Percentiles rank a stretch among this genome's conserved stretches.
Conservation (phyloP, 2,329 filamentous ascomycete genomes). For the Sphaerulina populicola region DNA sequence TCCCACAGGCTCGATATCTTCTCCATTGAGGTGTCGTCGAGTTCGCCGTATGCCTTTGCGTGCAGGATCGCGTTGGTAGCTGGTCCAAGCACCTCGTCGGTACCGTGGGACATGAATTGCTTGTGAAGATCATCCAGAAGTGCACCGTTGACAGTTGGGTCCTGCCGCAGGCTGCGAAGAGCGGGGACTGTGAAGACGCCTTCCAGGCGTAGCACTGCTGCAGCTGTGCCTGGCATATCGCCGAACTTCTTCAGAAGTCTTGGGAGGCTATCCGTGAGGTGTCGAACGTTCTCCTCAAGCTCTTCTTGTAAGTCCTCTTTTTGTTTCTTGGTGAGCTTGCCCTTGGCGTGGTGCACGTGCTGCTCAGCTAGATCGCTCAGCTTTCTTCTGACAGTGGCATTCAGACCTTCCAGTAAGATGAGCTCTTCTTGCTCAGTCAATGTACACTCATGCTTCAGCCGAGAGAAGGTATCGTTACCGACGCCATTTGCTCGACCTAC, state of each 20-base stretch:
- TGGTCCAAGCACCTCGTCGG: conserved; percentile 74
- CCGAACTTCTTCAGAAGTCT: conserved; percentile 87
- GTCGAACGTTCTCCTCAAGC: conserved; percentile 69
- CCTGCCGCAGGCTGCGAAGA: conserved; percentile 81
- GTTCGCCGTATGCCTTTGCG: conserved; percentile 76
- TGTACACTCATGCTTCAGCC: conserved; percentile 63
- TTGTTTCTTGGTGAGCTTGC: conserved; percentile 50
- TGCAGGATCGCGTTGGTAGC: conserved; percentile 75
- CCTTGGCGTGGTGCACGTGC: conserved; percentile 44
- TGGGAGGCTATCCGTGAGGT: conserved; percentile 71
- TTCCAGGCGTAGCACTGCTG: conserved; percentile 75
- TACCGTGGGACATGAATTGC: conserved; percentile 87
- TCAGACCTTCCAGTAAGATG: conserved; percentile 78
- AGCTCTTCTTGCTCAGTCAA: conserved; percentile 70
- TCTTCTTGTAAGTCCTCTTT: conserved; percentile 57
- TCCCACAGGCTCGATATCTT: conserved; percentile 83
- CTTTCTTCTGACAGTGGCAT: conserved; percentile 68
- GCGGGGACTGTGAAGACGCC: conserved; percentile 78
- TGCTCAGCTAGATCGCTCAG: conserved; percentile 60
- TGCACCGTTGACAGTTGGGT: conserved; percentile 68
- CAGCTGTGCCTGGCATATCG: conserved; percentile 76
- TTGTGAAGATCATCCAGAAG: conserved; percentile 86
- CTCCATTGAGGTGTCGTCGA: conserved; percentile 73
- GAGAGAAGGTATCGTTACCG: conserved; percentile 52
- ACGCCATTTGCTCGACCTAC: conserved; percentile 43